Percentiles rank a stretch among this genome's conserved stretches.
Evolutionary conservation across 140 eudicot genomes (phyloP).

Genomic region (Eryngium alpinum): DNA sequence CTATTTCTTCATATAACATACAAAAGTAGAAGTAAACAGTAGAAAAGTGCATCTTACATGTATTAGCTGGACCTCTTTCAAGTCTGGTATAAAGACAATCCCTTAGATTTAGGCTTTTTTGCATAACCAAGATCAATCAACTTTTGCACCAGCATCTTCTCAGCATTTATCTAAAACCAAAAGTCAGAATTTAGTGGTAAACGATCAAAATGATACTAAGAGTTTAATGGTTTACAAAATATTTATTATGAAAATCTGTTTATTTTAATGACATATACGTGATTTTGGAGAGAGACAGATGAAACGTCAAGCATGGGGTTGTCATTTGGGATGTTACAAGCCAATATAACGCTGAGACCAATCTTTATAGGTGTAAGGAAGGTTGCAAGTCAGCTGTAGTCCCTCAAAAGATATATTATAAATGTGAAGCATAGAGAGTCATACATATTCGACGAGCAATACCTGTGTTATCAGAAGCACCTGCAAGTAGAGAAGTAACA

Average conservation of each 20-base stretch:
- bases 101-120: conserved; percentile 35
- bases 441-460: conserved; percentile 83
- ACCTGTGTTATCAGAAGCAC: conserved; percentile 79
- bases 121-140: conserved; percentile 69
- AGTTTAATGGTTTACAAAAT: neutral
- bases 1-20: too few relatives aligned
- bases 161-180: conserved; percentile 47
- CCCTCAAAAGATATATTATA: conserved; percentile 7
- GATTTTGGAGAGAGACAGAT: neutral
- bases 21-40: neutral
- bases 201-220: neutral
- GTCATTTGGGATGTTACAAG: conserved; percentile 74
- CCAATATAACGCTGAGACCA: conserved; percentile 58
- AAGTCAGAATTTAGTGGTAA: neutral
- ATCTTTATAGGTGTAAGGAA: conserved; percentile 47
- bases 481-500: conserved; percentile 66
- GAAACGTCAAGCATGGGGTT: conserved; percentile 72
- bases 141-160: conserved; percentile 67
- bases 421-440: neutral
- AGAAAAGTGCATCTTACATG: neutral
- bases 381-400: conserved; percentile 19
- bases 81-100: conserved; percentile 18
- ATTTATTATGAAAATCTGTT: neutral
- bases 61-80: neutral
- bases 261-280: neutral